Base-by-base conservation (phyloP, 2,329 filamentous ascomycete species). In the Aspergillus texensis region DNA sequence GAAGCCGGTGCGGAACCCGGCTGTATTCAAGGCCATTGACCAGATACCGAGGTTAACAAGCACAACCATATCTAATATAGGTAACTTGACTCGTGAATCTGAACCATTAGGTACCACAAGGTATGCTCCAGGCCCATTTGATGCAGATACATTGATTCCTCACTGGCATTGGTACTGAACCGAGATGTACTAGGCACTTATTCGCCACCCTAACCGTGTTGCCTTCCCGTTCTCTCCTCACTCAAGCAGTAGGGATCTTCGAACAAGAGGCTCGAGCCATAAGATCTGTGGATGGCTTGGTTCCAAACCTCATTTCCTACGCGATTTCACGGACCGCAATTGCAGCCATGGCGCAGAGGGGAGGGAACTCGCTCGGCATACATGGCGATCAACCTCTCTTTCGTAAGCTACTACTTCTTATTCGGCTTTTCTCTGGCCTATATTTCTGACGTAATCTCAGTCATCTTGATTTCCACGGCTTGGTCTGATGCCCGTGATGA, bases 351-450 rank as follows among this genome's bases (percentile, higher is more conserved):
- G 68, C 62, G 39, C 41, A 65, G 28, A 30, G 64, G 46, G 66
- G 68, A 12, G 67, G 69, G 4, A 71, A 70, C 58, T 62, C 68
- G 32, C 62, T 70, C 14, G 68, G 68, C 0, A 68, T 70, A 8
- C 62, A 68, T 8, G 14, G 39, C 10, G 62, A 68, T 4, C 63
- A 62, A 21, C 67, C 61, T 9, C 58, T 67, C 4, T 60, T 68
- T 16, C 16, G 67, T 69, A 59, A 24, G 62, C 53, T 12, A 8
- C 6, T 48, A 10, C 34, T 39, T 19, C 30, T 8, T 34, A 1
- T 45, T 43, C 24, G 4, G 1, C 26, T n/a, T 14, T 4, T 12
- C 1, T 14, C 3, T 34, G 3, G 11, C 21, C 16, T 2, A 2
- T n/a, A 8, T 24, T n/a, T 6, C 55, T 45, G 3, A 58, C 28